Conservation (phyloP, 805 yeast genomes). For the Wickerhamiella shivajii region DNA sequence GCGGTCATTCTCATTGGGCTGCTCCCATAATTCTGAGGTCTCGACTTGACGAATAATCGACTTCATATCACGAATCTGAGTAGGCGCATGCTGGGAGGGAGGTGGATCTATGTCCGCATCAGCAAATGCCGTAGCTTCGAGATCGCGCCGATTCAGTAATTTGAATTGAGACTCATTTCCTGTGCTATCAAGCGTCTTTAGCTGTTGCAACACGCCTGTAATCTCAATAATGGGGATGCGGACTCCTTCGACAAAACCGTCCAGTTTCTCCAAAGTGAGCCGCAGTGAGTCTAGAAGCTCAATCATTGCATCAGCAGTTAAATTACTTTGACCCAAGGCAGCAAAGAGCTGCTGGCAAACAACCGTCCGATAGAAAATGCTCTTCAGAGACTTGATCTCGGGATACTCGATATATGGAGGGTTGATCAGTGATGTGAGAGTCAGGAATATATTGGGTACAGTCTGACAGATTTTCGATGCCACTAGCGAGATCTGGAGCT, state of each 20-base stretch:
- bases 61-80: slow-evolving; percentile 32
- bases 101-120: slow-evolving; percentile 31
- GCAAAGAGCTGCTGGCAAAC: slow-evolving; percentile 6
- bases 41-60: slow-evolving; percentile 16
- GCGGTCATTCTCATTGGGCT: slow-evolving; percentile 61
- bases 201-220: slow-evolving; percentile 28
- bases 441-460: slow-evolving; percentile 34
- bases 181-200: background rate
- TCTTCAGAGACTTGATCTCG: slow-evolving; percentile 1
- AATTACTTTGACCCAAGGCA: slow-evolving; percentile 31
- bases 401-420: slow-evolving; percentile 2
- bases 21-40: slow-evolving; percentile 18
- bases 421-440: slow-evolving; percentile 25
- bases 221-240: slow-evolving; percentile 45
- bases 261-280: slow-evolving; percentile 35
- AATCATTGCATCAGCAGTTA: slow-evolving; percentile 39
- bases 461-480: slow-evolving; percentile 26
- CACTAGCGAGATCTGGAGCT: background rate
- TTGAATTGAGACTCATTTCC: slow-evolving; percentile 4
- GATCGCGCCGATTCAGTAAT: slow-evolving; percentile 6
- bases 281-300: slow-evolving; percentile 46
- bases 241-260: slow-evolving; percentile 63
- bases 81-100: slow-evolving; percentile 21
- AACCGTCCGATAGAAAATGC: slow-evolving; percentile 5
- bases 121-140: slow-evolving; percentile 1